Percentiles rank a stretch among this genome's conserved stretches.
These are phyloP conservation scores for Seiridium unicorne DNA, from an alignment of 2,329 filamentous ascomycete genomes.

Conservation along the genomic window DNA sequence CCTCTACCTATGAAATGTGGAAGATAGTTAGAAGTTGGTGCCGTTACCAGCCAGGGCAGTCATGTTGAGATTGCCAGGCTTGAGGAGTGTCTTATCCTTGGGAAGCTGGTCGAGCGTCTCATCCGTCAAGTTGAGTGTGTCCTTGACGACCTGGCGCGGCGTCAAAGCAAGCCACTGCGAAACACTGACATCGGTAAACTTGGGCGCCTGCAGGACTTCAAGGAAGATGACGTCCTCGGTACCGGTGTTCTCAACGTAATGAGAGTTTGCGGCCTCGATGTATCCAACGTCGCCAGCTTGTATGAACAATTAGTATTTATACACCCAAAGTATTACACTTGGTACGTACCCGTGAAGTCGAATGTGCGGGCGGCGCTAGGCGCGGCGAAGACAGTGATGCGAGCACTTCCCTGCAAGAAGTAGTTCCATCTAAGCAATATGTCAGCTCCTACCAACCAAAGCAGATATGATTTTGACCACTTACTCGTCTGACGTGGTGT, in stretches of 20 bases:
- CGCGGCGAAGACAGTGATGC: slow-evolving; percentile 55
- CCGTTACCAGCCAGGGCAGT: slow-evolving; percentile 24
- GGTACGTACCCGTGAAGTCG: slow-evolving; percentile 42
- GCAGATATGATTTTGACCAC: neutral
- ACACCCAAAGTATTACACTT: neutral
- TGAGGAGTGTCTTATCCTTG: slow-evolving; percentile 40
- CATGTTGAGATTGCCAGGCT: slow-evolving; percentile 37
- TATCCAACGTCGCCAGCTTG: slow-evolving; percentile 57
- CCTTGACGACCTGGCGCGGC: slow-evolving; percentile 55
- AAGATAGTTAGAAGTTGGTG: neutral
- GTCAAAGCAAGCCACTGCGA: slow-evolving; percentile 59
- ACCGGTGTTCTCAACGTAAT: slow-evolving; percentile 63
- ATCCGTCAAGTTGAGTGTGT: slow-evolving; percentile 46
- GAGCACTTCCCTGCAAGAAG: slow-evolving; percentile 54
- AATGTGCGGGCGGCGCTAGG: slow-evolving; percentile 51
- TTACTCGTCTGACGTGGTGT: slow-evolving; percentile 56
- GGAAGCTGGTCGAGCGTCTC: slow-evolving; percentile 34
- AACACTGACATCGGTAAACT: slow-evolving; percentile 53
- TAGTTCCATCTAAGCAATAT: slow-evolving; percentile 40
- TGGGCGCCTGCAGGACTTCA: slow-evolving; percentile 54
- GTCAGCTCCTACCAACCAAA: neutral
- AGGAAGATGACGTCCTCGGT: slow-evolving; percentile 56
- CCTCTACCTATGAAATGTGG: no score
- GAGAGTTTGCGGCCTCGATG: slow-evolving; percentile 51
- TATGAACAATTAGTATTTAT: neutral